phyloP scores from a whole-genome alignment of 768 basidiomycete species.

The Gymnopilus dilepis region DNA sequence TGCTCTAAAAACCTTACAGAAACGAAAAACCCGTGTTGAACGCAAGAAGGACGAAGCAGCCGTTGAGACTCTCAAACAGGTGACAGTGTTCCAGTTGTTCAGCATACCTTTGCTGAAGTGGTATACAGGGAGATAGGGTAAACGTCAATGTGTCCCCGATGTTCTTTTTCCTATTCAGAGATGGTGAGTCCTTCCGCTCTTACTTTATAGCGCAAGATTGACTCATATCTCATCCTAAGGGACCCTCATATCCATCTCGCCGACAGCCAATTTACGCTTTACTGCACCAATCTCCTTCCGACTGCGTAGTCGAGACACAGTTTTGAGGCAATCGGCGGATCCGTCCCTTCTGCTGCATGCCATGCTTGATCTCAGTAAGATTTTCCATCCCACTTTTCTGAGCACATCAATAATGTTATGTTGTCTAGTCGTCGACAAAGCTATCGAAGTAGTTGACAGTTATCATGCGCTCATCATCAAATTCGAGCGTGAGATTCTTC shows the following conservation, averaged over 20 bases:
- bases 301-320: slow-evolving; percentile 60
- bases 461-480: slow-evolving; percentile 67
- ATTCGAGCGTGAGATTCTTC: slow-evolving; percentile 63
- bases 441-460: slow-evolving; percentile 69
- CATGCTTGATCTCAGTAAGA: slow-evolving; percentile 61
- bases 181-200: slow-evolving; percentile 47
- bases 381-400: slow-evolving; percentile 1
- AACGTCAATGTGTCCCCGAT: slow-evolving; percentile 64
- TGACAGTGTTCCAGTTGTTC: slow-evolving; percentile 4
- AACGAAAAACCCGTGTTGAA: slow-evolving; percentile 18
- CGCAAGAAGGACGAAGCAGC: slow-evolving; percentile 31
- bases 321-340: slow-evolving; percentile 66
- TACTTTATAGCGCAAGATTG: not conserved
- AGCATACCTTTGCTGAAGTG: not conserved
- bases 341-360: slow-evolving; percentile 72
- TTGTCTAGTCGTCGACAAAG: slow-evolving; percentile 65
- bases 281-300: slow-evolving; percentile 64
- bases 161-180: slow-evolving; percentile 70
- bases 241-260: slow-evolving; percentile 66
- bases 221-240: slow-evolving; percentile 39
- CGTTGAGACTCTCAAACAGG: slow-evolving; percentile 39
- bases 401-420: not conserved
- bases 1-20: slow-evolving; percentile 13
- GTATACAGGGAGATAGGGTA: slow-evolving; percentile 57
- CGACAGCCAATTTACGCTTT: slow-evolving; percentile 49